A percentile compares a stretch with the other conserved stretches of the same genome.
These are phyloP conservation scores for Emmonsia crescens DNA, from an alignment of 2,329 filamentous ascomycete genomes.

Conservation along the genomic window DNA sequence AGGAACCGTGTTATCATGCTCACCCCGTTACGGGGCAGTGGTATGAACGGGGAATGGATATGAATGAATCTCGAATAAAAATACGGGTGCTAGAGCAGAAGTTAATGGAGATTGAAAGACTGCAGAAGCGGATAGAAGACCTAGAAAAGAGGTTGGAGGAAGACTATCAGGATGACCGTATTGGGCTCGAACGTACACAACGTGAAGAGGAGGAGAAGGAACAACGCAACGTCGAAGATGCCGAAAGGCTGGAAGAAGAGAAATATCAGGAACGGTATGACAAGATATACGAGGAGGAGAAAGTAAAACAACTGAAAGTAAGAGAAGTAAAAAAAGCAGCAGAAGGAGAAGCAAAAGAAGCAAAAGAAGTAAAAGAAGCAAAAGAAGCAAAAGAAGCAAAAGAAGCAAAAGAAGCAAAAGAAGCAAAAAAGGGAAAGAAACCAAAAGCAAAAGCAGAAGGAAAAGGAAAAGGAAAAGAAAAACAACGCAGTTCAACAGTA, in stretches of 20 bases:
- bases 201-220: too few species aligned
- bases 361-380: neutral
- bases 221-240: too few species aligned
- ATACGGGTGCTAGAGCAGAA: neutral
- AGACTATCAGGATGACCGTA: too few species aligned
- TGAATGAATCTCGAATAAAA: neutral
- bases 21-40: constrained; percentile 17
- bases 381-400: neutral
- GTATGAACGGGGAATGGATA: neutral
- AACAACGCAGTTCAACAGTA: neutral
- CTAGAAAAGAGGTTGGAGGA: too few species aligned
- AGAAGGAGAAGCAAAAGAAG: too few species aligned
- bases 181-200: too few species aligned
- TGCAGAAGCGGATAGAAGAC: too few species aligned
- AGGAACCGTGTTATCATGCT: constrained; percentile 16
- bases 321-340: too few species aligned
- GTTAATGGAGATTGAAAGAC: neutral
- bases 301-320: too few species aligned
- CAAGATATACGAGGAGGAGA: too few species aligned
- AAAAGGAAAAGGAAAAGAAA: neutral
- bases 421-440: neutral
- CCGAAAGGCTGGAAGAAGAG: too few species aligned
- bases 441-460: neutral
- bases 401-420: neutral
- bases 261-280: too few species aligned